Evolutionary conservation across 805 yeast genomes (phyloP), one percentile per base, ranked within the genome.

Genomic region (Priceomyces castillae): DNA sequence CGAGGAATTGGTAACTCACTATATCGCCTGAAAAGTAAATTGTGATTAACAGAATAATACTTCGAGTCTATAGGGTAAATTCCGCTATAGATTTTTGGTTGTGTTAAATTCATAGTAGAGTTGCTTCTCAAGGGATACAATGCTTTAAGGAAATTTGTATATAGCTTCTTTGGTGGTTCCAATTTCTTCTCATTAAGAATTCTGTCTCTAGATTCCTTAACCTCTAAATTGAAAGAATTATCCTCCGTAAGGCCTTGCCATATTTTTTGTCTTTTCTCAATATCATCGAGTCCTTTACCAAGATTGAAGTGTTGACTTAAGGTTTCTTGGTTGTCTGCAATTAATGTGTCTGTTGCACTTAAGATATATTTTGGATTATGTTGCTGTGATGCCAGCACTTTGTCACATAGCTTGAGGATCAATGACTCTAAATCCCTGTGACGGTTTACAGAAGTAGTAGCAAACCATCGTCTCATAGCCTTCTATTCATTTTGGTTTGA

Each of bases 1-100:
- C 51, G 55, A 6, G 66, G 70, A 3, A 42, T 37, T 3, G 67
- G 63, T 22, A 65, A 46, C 18, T 52, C 57, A n/a, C 42, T 33
- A 45, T 63, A 69, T 18, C 57, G 45, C 15, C 53, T 44, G 46
- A 46, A 64, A 12, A 69, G 44, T 16, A 44, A 37, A 14, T 51
- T 40, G 40, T 65, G 69, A 49, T 63, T 56, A 20, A 67, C 54
- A 6, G 23, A 30, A 3, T 47, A 41, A 40, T 52, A 56, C 33
- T 56, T 57, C 9, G 30, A 40, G 11, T 38, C 26, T 16, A 47
- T 52, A 7, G 16, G 14, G 10, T 30, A 26, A 20, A 47, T 35
- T 42, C 37, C 40, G 9, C 45, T 42, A 11, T 22, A 23, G 11
- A 38, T 37, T 4, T 23, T 10, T 2, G 19, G 14, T 2, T 39